These are phyloP conservation scores for Candida oleophila DNA, from an alignment of 805 yeast genomes.

Conservation along the genomic window DNA sequence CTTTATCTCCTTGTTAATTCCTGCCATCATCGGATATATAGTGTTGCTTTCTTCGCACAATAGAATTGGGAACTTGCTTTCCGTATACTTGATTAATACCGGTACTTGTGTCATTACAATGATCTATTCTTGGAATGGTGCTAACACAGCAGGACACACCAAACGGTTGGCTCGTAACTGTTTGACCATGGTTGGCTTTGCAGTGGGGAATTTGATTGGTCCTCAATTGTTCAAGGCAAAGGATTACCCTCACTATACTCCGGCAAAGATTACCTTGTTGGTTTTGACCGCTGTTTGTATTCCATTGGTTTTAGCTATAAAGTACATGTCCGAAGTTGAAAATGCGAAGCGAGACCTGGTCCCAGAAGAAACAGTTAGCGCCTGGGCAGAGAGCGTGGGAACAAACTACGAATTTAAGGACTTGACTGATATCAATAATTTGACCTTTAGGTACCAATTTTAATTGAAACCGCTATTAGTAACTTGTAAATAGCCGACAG, in stretches of 20 bases:
- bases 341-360: conserved; percentile 49
- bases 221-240: conserved; percentile 63
- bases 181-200: conserved; percentile 60
- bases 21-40: conserved; percentile 36
- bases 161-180: conserved; percentile 64
- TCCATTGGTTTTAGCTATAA: conserved; percentile 43
- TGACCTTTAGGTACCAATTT: conserved; percentile 52
- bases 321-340: conserved; percentile 45
- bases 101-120: conserved; percentile 58
- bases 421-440: conserved; percentile 58
- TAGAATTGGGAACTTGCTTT: conserved; percentile 47
- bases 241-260: conserved; percentile 53
- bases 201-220: conserved; percentile 64
- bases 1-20: conserved; percentile 27
- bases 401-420: conserved; percentile 51
- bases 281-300: conserved; percentile 48
- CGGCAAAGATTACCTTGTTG: conserved; percentile 58
- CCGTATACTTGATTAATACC: conserved; percentile 52
- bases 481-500: too few species aligned
- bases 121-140: conserved; percentile 59
- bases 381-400: conserved; percentile 12
- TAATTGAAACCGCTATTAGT: not conserved
- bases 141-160: conserved; percentile 73
- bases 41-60: conserved; percentile 39
- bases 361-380: conserved; percentile 18